Evolutionary conservation across 164 flowering plant species (phyloP).

Genomic region (Paratinospora sagittata): DNA sequence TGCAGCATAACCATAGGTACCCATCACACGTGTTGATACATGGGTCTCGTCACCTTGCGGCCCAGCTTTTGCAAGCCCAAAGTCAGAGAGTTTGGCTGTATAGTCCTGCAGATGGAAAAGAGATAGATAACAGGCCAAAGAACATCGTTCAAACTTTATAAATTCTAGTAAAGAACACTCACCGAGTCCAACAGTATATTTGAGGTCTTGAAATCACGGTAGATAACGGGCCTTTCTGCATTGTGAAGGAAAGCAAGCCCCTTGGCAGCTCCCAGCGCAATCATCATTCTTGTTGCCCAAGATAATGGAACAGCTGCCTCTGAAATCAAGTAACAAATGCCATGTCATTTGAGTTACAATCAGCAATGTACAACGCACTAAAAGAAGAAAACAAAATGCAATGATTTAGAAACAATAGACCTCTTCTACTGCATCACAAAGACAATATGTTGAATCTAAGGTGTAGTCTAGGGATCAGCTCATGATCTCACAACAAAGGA

Average conservation of each 20-base stretch:
- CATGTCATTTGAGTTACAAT: conserved; percentile 14
- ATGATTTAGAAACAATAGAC: not conserved
- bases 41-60: conserved; percentile 97
- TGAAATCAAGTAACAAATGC: conserved; percentile 48
- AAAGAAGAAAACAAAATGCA: not conserved
- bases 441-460: not conserved
- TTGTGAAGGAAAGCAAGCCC: conserved; percentile 99
- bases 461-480: not conserved
- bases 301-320: conserved; percentile 80
- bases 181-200: conserved; percentile 93
- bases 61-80: conserved; percentile 97
- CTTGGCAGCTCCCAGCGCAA: conserved; percentile 98
- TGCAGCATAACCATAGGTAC: conserved; percentile 95
- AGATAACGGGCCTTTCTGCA: conserved; percentile 92
- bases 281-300: conserved; percentile 94
- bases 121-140: conserved; percentile 5
- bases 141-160: not conserved
- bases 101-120: conserved; percentile 54
- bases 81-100: conserved; percentile 88
- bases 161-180: conserved; percentile 24
- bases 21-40: conserved; percentile 96
- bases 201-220: conserved; percentile 94
- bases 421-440: not conserved
- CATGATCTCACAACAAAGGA: not conserved
- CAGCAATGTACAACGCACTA: not conserved